Evolutionary conservation across 306 rosid genomes (phyloP), one percentile per base, ranked within the genome.

Genomic region (Mimosa pudica): DNA sequence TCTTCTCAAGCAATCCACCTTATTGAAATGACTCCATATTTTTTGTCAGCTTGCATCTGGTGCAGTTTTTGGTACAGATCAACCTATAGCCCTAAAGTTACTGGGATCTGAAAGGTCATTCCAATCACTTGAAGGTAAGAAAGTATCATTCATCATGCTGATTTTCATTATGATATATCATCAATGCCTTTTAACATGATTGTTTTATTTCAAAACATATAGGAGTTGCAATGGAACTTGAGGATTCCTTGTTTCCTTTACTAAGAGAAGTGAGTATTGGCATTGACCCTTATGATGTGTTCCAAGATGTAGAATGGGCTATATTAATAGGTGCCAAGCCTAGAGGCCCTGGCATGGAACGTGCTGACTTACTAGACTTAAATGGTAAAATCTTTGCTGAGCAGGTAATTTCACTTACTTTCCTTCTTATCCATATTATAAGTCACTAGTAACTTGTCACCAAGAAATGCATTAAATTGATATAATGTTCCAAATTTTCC

Each of bases 181-280:
- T 17, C 7, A 55, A 9, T 46, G 11, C 68, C 67, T 32, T 38
- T 33, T 52, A n/a, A 36, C 74, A 32, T 33, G 45, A 75, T 49
- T 78, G 51, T 71, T 64, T 54, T 47, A 47, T 70, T 74, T 36
- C 44, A 78, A 72, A 51, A 51, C 77, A 5, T 78, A 69, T 89
- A 95, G 99, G 99, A 70, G 99, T 95, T 82, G 99, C 99, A 42
- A 95, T 95, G 99, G 99, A 95, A 83, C 77, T 95, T 85, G 99
- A 95, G 87, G 99, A 95, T 78, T 95, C 93, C 42, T 81, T 95
- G 85, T 95, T 87, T 86, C 99, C 99, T 51, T 79, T 95, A 82
- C 69, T 95, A 77, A 89, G 98, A 82, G 99, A 95, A 85, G 99
- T 95, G 66, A 86, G 81, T 61, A 93, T 95, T 76, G 84, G 99